A percentile compares a stretch with the other conserved stretches of the same genome.
These are phyloP conservation scores for Helotiales sp. DNA, from an alignment of 2,329 filamentous ascomycete genomes.

Conservation along the genomic window DNA sequence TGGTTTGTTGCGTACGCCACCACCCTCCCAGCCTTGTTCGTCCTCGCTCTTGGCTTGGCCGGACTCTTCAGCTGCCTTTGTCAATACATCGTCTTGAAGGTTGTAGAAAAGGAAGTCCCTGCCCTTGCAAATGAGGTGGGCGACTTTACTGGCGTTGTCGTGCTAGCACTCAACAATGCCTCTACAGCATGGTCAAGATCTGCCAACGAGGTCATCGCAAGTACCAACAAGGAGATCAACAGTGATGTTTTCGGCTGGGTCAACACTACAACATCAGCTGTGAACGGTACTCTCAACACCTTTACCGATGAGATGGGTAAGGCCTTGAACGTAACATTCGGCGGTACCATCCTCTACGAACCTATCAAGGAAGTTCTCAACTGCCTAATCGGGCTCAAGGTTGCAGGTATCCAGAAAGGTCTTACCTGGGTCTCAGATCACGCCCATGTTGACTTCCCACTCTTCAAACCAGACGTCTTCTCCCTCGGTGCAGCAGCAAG, in stretches of 20 bases:
- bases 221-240: conserved; percentile 76
- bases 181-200: conserved; percentile 67
- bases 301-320: conserved; percentile 80
- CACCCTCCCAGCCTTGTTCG: conserved; percentile 69
- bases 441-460: conserved; percentile 80
- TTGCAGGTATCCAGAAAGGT: conserved; percentile 81
- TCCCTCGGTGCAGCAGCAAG: conserved; percentile 74
- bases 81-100: conserved; percentile 68
- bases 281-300: conserved; percentile 83
- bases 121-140: conserved; percentile 67
- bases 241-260: conserved; percentile 86
- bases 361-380: conserved; percentile 81
- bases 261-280: conserved; percentile 76
- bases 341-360: conserved; percentile 77
- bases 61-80: conserved; percentile 70
- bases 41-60: conserved; percentile 69
- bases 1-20: conserved; percentile 75
- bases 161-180: conserved; percentile 65
- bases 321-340: conserved; percentile 78
- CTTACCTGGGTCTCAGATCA: conserved; percentile 94
- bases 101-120: conserved; percentile 68
- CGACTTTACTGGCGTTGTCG: conserved; percentile 68
- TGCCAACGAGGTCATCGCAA: conserved; percentile 64
- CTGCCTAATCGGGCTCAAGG: conserved; percentile 87
- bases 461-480: conserved; percentile 80